phyloP scores from a whole-genome alignment of 1,139 yeast species.

The Sugiyamaella xylanicola region DNA sequence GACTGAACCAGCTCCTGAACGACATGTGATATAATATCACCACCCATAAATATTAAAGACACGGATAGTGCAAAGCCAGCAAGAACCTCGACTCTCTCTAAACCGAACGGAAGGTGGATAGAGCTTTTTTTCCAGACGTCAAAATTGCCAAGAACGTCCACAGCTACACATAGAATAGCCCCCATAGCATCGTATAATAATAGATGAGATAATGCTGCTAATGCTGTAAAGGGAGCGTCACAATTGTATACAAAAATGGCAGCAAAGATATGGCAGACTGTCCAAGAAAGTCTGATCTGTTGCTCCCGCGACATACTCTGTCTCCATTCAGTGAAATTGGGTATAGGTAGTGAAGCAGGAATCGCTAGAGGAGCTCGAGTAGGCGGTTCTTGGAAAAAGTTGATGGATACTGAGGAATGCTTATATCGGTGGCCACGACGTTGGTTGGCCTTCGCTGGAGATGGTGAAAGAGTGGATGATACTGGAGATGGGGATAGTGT shows the following conservation, averaged over 20 bases:
- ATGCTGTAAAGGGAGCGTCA: conserved; percentile 57
- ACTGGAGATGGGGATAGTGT: conserved; percentile 27
- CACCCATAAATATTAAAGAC: conserved; percentile 84
- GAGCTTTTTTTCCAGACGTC: conserved; percentile 91
- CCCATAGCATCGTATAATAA: conserved; percentile 86
- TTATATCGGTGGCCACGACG: conserved; percentile 94
- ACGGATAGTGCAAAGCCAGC: conserved; percentile 87
- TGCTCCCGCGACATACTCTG: conserved; percentile 59
- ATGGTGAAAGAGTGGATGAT: conserved; percentile 8
- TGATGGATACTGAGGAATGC: conserved; percentile 96
- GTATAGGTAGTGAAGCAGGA: conserved; percentile 81
- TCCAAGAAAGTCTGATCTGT: conserved; percentile 62
- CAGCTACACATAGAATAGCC: conserved; percentile 66
- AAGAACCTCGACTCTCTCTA: conserved; percentile 83
- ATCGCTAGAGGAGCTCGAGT: conserved; percentile 67
- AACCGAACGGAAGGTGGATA: conserved; percentile 84
- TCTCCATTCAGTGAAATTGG: conserved; percentile 64
- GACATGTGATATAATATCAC: conserved; percentile 82
- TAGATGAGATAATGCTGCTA: conserved; percentile 83
- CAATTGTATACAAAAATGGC: conserved; percentile 60
- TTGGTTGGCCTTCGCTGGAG: conserved; percentile 22
- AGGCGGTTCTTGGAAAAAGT: conserved; percentile 90
- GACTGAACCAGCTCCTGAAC: conserved; percentile 69
- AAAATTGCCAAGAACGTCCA: conserved; percentile 81
- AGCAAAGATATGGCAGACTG: conserved; percentile 60